Conservation (phyloP, 1,139 yeast species). For the Nakaseomyces bracarensis region DNA sequence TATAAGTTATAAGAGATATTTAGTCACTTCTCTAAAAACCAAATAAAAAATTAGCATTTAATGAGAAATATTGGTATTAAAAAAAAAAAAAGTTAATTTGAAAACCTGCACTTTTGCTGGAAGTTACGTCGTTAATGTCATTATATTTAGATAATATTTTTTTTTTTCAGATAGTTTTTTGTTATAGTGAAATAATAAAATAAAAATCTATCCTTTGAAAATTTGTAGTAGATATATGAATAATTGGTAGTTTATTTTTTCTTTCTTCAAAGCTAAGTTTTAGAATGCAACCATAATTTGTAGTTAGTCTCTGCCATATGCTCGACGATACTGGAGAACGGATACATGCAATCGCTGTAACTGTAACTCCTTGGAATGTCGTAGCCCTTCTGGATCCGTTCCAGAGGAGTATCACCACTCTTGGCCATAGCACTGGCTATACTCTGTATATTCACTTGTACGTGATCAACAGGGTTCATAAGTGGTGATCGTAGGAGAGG, state of each 20-base stretch:
- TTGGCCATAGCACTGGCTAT: neutral
- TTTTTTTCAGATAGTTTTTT: no score
- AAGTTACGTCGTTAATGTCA: no score
- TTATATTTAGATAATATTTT: no score
- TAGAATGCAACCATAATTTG: constrained; percentile 1
- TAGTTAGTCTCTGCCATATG: constrained; percentile 6
- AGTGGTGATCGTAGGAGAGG: constrained; percentile 1
- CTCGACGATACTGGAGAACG: constrained; percentile 4
- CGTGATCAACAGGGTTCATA: neutral
- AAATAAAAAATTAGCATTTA: no score
- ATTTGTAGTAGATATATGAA: neutral
- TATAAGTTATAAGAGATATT: no score
- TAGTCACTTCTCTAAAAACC: no score
- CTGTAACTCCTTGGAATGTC: constrained; percentile 2
- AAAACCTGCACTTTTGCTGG: no score
- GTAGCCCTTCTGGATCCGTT: constrained; percentile 2
- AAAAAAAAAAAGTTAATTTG: no score
- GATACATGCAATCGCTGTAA: constrained; percentile 1
- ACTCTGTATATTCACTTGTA: neutral
- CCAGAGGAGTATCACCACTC: neutral
- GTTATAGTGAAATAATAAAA: no score
- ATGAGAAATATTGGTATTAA: no score
- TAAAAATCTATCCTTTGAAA: no score
- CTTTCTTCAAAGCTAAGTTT: neutral
- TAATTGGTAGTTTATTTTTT: neutral